phyloP scores from a whole-genome alignment of 129 eudicot genomes.

The Logfia minima region DNA sequence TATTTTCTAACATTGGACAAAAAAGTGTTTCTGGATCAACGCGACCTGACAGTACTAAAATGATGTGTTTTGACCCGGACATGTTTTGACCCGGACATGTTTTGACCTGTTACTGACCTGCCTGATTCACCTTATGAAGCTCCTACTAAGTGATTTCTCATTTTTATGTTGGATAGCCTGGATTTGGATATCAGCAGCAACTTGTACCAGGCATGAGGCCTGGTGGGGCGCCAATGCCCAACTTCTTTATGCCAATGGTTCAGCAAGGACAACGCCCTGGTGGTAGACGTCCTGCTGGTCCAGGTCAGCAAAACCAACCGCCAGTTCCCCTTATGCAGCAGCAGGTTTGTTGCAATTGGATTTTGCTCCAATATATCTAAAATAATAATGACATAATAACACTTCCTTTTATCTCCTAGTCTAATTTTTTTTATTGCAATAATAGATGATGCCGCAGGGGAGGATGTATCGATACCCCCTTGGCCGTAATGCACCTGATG shows the following conservation, averaged over 20 bases:
- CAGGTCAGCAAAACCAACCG: slow-evolving; percentile 61
- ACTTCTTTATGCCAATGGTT: slow-evolving; percentile 68
- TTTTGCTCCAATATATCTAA: neutral
- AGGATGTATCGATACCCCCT: slow-evolving; percentile 55
- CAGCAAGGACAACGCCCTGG: slow-evolving; percentile 80
- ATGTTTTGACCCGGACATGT: too few relatives aligned
- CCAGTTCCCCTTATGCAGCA: slow-evolving; percentile 61
- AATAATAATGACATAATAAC: neutral
- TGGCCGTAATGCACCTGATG: slow-evolving; percentile 63
- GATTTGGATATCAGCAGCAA: slow-evolving; percentile 91
- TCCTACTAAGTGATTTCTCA: neutral
- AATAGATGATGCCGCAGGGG: slow-evolving; percentile 47
- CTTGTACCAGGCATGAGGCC: slow-evolving; percentile 86
- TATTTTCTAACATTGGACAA: neutral
- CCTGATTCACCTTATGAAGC: neutral
- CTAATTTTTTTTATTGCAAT: neutral
- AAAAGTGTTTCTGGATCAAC: neutral
- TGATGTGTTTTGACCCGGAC: neutral
- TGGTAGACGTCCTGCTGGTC: slow-evolving; percentile 55
- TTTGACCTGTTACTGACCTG: too few relatives aligned
- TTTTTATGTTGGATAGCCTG: slow-evolving; percentile 49
- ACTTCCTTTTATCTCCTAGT: neutral
- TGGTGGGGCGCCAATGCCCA: slow-evolving; percentile 73
- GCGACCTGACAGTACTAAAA: neutral
- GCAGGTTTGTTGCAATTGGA: slow-evolving; percentile 53